A percentile compares a stretch with the other conserved stretches of the same genome.
These are phyloP conservation scores for Mycena kentingensis DNA, from an alignment of 768 basidiomycete species.

Conservation along the genomic window DNA sequence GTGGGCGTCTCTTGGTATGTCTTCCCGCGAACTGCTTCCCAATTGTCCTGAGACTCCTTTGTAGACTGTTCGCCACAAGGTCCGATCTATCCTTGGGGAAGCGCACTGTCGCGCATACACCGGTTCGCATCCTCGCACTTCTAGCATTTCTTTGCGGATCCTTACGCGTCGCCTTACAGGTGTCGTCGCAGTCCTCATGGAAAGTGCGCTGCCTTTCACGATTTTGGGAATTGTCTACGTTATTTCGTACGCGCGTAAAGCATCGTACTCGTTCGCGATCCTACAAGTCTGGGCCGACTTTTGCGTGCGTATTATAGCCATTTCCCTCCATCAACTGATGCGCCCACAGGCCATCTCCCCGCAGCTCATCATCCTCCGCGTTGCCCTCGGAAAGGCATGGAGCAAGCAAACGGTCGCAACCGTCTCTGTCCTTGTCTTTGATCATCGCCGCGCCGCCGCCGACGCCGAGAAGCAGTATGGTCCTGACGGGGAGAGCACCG, in stretches of 20 bases:
- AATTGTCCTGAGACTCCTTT: background rate
- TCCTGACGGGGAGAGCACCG: conserved; percentile 10
- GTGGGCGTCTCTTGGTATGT: conserved; percentile 22
- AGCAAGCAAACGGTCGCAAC: conserved; percentile 19
- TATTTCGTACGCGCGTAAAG: conserved; percentile 31
- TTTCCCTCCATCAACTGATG: background rate
- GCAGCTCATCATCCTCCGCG: conserved; percentile 24
- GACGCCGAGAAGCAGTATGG: conserved; percentile 9
- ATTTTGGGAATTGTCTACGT: conserved; percentile 32
- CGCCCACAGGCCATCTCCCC: conserved; percentile 19
- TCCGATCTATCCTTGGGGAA: conserved; percentile 23
- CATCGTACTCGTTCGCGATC: conserved; percentile 29
- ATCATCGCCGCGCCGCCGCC: conserved; percentile 8
- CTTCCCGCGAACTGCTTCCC: background rate
- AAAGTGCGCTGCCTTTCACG: conserved; percentile 35
- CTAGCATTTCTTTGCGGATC: background rate
- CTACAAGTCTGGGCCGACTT: conserved; percentile 36
- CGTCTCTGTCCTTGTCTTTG: conserved; percentile 21
- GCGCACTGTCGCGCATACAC: conserved; percentile 33
- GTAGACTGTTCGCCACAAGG: conserved; percentile 25
- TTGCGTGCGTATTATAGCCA: conserved; percentile 28
- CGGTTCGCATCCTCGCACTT: conserved; percentile 4
- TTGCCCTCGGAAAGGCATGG: conserved; percentile 25
- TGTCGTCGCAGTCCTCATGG: conserved; percentile 32
- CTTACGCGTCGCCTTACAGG: background rate